phyloP scores from a whole-genome alignment of 805 yeast genomes.

The Candida vaughaniae region DNA sequence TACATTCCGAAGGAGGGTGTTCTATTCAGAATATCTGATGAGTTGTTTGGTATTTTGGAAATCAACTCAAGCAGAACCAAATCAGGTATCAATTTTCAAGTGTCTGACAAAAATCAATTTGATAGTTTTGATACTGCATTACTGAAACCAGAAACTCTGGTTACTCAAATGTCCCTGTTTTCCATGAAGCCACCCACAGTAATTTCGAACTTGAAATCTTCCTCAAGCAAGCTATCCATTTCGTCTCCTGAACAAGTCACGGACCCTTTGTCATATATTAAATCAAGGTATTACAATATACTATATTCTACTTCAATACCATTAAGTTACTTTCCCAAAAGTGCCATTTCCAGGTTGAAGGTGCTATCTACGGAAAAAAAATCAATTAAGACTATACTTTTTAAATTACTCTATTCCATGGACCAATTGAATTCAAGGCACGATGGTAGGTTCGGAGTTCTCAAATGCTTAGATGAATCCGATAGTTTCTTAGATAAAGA shows the following conservation, averaged over 20 bases:
- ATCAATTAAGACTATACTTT: conserved; percentile 21
- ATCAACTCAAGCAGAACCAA: conserved; percentile 7
- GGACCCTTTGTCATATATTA: conserved; percentile 31
- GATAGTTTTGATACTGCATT: background rate
- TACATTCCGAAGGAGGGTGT: conserved; percentile 15
- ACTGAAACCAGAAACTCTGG: conserved; percentile 1
- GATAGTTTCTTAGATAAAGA: conserved; percentile 1
- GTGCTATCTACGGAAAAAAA: conserved; percentile 37
- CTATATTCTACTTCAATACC: conserved; percentile 42
- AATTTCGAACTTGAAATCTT: background rate
- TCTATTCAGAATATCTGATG: conserved; percentile 6
- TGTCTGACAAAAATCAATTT: background rate
- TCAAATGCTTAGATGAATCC: conserved; percentile 10
- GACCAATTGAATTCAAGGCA: conserved; percentile 46
- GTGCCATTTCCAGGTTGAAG: conserved; percentile 46
- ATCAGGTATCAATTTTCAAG: background rate
- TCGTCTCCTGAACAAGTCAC: conserved; percentile 15
- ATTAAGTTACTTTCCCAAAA: conserved; percentile 44
- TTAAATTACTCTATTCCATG: conserved; percentile 29
- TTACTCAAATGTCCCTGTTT: conserved; percentile 16
- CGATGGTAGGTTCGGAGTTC: conserved; percentile 27
- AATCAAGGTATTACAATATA: conserved; percentile 32
- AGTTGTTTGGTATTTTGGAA: conserved; percentile 12
- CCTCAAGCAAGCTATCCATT: background rate
- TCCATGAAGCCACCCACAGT: conserved; percentile 18